Base-by-base conservation (phyloP, 805 yeast species). In the Sugiyamaella mastotermitis region DNA sequence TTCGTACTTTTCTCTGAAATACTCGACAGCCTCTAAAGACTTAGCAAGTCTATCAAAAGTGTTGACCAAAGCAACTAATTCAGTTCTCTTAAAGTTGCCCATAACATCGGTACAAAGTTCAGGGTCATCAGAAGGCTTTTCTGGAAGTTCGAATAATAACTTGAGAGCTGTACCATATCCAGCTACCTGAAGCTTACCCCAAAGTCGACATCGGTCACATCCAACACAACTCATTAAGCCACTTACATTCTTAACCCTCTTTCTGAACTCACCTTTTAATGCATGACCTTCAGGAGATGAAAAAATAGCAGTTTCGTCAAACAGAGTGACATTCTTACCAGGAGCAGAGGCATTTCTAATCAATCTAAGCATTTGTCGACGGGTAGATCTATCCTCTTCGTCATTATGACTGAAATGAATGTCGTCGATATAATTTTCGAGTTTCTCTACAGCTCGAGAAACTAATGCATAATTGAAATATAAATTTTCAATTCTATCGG, bases 181-280 rank as follows among this genome's bases (percentile, higher is more conserved):
- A 11, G 92, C 85, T 1, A 95, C 86, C 65, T 92, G 98, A 21
- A 92, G 75, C 61, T 92, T 92, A 7, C 98, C 98, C 99, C 99
- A 92, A 62, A 92, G 68, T 53, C 97, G 75, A 61, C 99, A 92
- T 56, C 97, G 72, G 58, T 92, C 98, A 66, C 99, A 92, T 26
- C 95, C 97, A 28, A 92, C 97, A 65, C 99, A 92, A 60, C 90
- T 96, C 97, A 92, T 92, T 31, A 92, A 77, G 35, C 84, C 80
- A 15, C 94, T 80, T 17, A 92, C 94, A 57, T 92, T 92, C 55
- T 78, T 80, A 60, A 92, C 94, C 37, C 94, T 80, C 26, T 73
- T 62, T 45, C 90, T 74, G 65, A 92, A 88, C 52, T 92, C 97
- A 46, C 80, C 80, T 53, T 92, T 92, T 41, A 90, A 69, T 2